A percentile compares a stretch with the other conserved stretches of the same genome.
These are phyloP conservation scores for Monilinia polystroma DNA, from an alignment of 2,329 filamentous ascomycete species.

Conservation along the genomic window DNA sequence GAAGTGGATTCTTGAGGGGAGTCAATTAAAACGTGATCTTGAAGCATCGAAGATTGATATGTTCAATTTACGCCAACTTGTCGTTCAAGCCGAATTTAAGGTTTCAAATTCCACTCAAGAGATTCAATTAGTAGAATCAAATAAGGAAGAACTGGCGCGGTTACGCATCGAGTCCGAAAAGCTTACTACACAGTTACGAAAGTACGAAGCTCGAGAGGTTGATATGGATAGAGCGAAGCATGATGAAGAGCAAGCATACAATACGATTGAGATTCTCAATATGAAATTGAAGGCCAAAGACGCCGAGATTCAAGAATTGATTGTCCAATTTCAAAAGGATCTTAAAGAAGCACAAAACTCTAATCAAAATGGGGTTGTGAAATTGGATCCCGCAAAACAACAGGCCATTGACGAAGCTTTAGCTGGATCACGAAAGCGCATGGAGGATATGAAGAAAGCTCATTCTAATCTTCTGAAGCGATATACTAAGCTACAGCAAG, in stretches of 20 bases:
- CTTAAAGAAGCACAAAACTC: conserved; percentile 42
- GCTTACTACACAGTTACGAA: conserved; percentile 59
- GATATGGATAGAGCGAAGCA: conserved; percentile 57
- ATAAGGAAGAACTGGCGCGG: conserved; percentile 58
- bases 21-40: conserved; percentile 57
- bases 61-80: conserved; percentile 62
- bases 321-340: conserved; percentile 38
- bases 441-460: conserved; percentile 51
- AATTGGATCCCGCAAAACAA: conserved; percentile 11
- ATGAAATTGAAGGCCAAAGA: conserved; percentile 56
- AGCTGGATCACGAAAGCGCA: conserved; percentile 38
- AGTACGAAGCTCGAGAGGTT: conserved; percentile 62
- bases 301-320: conserved; percentile 44
- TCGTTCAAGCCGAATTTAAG: conserved; percentile 68
- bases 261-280: conserved; percentile 57
- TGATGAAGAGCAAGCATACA: conserved; percentile 58
- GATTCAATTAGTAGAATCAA: conserved; percentile 60
- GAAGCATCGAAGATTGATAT: conserved; percentile 58
- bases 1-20: conserved; percentile 58
- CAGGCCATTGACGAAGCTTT: conserved; percentile 31
- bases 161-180: conserved; percentile 59
- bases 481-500: conserved; percentile 51
- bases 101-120: conserved; percentile 64
- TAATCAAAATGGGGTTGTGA: neutral
- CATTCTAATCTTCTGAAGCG: conserved; percentile 51